Percentiles rank a stretch among this genome's conserved stretches.
phyloP scores from a whole-genome alignment of 2,329 filamentous ascomycete genomes.

The Diaporthe sp. region DNA sequence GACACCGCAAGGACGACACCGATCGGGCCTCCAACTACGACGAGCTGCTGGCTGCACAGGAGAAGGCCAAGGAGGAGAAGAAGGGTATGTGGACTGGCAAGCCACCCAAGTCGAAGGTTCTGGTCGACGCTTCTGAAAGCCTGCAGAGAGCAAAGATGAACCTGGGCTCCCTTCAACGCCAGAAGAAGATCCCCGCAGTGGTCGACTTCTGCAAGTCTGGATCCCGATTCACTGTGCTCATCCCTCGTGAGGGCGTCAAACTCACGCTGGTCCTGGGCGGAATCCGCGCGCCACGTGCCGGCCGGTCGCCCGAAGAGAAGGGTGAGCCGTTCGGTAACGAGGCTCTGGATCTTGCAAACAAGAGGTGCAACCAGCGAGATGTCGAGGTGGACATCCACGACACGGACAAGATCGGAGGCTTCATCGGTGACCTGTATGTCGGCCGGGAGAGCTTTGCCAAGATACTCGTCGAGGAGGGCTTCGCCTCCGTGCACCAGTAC shows the following conservation, averaged over 20 bases:
- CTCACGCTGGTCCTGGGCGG: slow-evolving; percentile 95
- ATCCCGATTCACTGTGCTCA: slow-evolving; percentile 90
- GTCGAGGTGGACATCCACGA: slow-evolving; percentile 96
- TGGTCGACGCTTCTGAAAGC: slow-evolving; percentile 91
- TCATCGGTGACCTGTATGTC: slow-evolving; percentile 94
- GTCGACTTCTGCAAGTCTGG: slow-evolving; percentile 99
- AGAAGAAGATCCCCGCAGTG: slow-evolving; percentile 92
- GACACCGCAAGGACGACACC: slow-evolving; percentile 94
- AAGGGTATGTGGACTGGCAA: slow-evolving; percentile 98
- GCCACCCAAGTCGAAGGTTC: slow-evolving; percentile 84
- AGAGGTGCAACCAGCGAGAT: slow-evolving; percentile 91
- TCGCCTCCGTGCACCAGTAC: slow-evolving; percentile 93
- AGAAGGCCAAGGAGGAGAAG: slow-evolving; percentile 85
- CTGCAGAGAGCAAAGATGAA: slow-evolving; percentile 97
- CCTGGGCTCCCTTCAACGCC: slow-evolving; percentile 86
- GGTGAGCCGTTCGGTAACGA: slow-evolving; percentile 96
- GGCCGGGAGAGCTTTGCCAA: slow-evolving; percentile 97
- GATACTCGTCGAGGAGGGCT: slow-evolving; percentile 90
- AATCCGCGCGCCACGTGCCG: slow-evolving; percentile 89
- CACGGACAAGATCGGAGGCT: slow-evolving; percentile 96
- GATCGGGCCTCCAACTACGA: slow-evolving; percentile 97
- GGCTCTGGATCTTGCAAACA: slow-evolving; percentile 91
- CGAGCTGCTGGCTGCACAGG: slow-evolving; percentile 84
- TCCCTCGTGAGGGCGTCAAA: slow-evolving; percentile 94
- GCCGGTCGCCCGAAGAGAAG: slow-evolving; percentile 80